These are phyloP conservation scores for Suillus americanus DNA, from an alignment of 768 basidiomycete genomes.

Conservation along the genomic window DNA sequence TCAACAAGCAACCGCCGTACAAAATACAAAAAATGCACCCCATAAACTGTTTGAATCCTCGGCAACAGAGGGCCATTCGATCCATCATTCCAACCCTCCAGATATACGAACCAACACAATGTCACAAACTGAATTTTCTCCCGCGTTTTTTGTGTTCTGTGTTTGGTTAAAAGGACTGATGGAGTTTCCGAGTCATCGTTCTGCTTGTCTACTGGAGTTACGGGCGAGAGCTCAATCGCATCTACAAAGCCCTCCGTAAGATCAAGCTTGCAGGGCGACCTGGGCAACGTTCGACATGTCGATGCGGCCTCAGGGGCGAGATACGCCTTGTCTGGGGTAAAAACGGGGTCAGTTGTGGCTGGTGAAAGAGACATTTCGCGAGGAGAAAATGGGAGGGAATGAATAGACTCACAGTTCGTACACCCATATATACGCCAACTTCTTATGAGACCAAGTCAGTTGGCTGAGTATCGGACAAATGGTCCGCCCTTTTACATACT, in stretches of 20 bases:
- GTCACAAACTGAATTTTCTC: conserved; percentile 32
- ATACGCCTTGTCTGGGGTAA: conserved; percentile 3
- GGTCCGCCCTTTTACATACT: conserved; percentile 5
- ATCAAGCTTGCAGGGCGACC: conserved; percentile 6
- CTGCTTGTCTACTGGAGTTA: not conserved
- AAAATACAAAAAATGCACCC: conserved; percentile 20
- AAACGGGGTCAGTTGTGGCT: not conserved
- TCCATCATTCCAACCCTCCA: conserved; percentile 41
- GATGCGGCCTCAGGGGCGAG: conserved; percentile 7
- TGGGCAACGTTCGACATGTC: conserved; percentile 6
- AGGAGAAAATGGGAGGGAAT: not conserved
- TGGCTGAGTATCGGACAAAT: not conserved
- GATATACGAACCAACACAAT: conserved; percentile 35
- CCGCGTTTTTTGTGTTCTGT: conserved; percentile 21
- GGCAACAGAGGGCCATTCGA: conserved; percentile 39
- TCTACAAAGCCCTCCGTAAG: conserved; percentile 1
- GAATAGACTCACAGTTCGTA: not conserved
- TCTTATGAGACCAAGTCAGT: not conserved
- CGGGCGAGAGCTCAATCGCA: conserved; percentile 2
- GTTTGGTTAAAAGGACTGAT: conserved; percentile 1
- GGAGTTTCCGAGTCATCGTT: not conserved
- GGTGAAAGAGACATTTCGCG: not conserved
- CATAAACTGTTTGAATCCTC: conserved; percentile 36
- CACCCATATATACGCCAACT: not conserved
- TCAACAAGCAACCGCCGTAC: not conserved